Percentiles rank a stretch among this genome's conserved stretches.
Conservation (phyloP, 2,329 filamentous ascomycete species). For the Neonectria magnoliae region DNA sequence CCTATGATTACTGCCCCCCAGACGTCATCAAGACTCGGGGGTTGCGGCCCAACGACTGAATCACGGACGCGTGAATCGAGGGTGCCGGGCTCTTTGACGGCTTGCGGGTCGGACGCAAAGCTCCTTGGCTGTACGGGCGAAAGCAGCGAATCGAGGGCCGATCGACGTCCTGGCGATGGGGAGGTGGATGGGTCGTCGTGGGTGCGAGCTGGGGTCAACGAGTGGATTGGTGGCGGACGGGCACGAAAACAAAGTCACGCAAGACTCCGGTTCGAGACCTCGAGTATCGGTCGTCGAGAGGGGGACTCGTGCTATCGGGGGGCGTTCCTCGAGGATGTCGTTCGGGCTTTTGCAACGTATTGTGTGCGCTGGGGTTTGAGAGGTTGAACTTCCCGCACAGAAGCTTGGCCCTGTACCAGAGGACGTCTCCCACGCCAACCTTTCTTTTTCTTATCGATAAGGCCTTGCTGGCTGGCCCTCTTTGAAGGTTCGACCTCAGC, state of each 20-base stretch:
- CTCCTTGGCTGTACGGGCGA: not conserved
- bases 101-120: not conserved
- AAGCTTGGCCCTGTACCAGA: conserved; percentile 25
- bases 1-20: conserved; percentile 26
- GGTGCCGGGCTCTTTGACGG: not conserved
- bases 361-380: conserved; percentile 39
- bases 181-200: conserved; percentile 21
- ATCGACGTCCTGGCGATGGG: conserved; percentile 22
- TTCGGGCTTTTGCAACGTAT: conserved; percentile 29
- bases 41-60: conserved; percentile 15
- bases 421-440: conserved; percentile 33
- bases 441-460: conserved; percentile 48
- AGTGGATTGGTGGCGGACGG: conserved; percentile 26
- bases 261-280: not conserved
- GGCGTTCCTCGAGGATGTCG: conserved; percentile 12
- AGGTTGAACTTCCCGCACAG: conserved; percentile 33
- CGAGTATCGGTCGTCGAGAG: not conserved
- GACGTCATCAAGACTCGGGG: conserved; percentile 36
- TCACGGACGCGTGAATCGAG: conserved; percentile 13
- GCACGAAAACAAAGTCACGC: conserved; percentile 15
- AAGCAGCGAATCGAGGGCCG: conserved; percentile 20
- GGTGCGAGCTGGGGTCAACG: conserved; percentile 30
- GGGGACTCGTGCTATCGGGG: conserved; percentile 4
- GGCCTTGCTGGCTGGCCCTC: conserved; percentile 4
- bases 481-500: conserved; percentile 12